Evolutionary conservation across 139 green algal species (phyloP).

Genomic region (Spirogloea muscicola): DNA sequence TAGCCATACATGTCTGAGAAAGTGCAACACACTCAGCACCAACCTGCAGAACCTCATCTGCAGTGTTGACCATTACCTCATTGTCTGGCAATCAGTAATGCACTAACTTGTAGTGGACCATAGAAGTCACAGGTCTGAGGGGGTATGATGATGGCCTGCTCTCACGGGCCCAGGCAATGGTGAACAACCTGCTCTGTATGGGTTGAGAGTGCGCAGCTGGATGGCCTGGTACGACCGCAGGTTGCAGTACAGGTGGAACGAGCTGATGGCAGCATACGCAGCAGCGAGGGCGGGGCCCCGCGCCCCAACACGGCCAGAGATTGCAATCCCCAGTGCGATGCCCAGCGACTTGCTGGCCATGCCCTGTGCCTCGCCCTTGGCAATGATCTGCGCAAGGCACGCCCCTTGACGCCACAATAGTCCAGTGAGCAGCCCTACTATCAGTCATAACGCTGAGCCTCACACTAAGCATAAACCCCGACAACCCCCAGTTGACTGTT

Average conservation of each 20-base stretch:
- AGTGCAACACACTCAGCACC: not conserved
- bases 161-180: not conserved
- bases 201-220: conserved; percentile 41
- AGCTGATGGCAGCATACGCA: conserved; percentile 3
- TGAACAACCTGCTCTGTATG: conserved; percentile 28
- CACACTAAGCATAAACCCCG: too few relatives aligned
- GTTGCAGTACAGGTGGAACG: conserved; percentile 33
- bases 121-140: not conserved
- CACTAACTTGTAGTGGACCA: not conserved
- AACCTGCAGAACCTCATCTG: not conserved
- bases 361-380: conserved; percentile 44
- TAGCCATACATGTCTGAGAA: too few relatives aligned
- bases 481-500: too few relatives aligned
- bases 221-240: conserved; percentile 31
- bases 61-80: not conserved
- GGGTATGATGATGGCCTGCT: not conserved
- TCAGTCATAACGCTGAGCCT: too few relatives aligned
- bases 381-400: conserved; percentile 19
- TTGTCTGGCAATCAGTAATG: not conserved
- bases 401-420: too few relatives aligned
- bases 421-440: too few relatives aligned
- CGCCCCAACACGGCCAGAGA: conserved; percentile 10
- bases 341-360: conserved; percentile 43
- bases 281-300: not conserved
- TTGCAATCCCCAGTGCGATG: conserved; percentile 25